Evolutionary conservation across 2,329 filamentous ascomycete genomes (phyloP), one percentile per base, ranked within the genome.

Genomic region (Diaporthe aspalathi): DNA sequence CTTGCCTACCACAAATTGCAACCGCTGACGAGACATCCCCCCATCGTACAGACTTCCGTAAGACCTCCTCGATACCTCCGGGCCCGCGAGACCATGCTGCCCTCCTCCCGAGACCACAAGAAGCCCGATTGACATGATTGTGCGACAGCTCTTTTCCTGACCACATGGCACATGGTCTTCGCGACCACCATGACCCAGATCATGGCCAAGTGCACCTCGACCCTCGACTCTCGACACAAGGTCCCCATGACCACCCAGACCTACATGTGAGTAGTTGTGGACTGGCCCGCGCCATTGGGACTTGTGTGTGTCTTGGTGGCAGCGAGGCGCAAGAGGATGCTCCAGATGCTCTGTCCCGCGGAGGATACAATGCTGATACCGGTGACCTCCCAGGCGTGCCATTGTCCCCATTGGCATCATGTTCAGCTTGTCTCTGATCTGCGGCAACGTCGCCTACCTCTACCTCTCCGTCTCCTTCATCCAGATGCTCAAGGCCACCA

Each of bases 401-500:
- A 96, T 97, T 76, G 91, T 97, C 38, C 94, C 94, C 70, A 97
- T 97, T 78, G 94, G 94, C 75, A 82, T 96, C 79, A 95, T 97
- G 85, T 97, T 97, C 89, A 94, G 92, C 79, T 85, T 97, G 84
- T 94, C 92, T 82, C 88, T 97, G 84, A 97, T 97, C 79, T 97
- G 94, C 82, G 93, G 94, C 79, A 97, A 97, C 84, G 83, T 96
- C 83, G 93, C 94, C 77, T 97, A 97, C 81, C 88, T 97, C 67
- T 96, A 97, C 82, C 89, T 97, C 72, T 94, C 92, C 75, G 94
- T 97, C 72, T 92, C 94, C 70, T 97, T 97, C 83, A 97, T 97
- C 78, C 94, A 97, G 86, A 97, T 97, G 94, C 90, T 97, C 81
- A 97, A 97, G 92, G 95, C 95, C 75, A 97, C 94, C 62, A 97